These are phyloP conservation scores for Termitomyces bulborhizus DNA, from an alignment of 768 basidiomycete genomes.

Conservation along the genomic window DNA sequence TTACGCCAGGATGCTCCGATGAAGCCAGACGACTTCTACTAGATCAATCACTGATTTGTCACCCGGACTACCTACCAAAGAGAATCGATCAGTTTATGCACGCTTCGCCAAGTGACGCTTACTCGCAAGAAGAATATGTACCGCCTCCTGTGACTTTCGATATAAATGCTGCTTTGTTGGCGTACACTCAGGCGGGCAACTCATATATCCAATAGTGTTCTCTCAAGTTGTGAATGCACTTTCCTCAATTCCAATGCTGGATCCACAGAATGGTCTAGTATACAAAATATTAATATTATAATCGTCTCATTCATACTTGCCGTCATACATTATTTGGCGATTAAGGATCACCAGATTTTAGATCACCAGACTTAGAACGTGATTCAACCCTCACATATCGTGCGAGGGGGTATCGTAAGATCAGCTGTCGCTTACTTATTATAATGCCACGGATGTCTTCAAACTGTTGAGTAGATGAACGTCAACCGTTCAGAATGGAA, in stretches of 20 bases:
- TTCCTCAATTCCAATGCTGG: neutral
- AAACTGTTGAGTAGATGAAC: conserved; percentile 37
- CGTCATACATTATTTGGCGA: neutral
- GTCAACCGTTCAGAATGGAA: neutral
- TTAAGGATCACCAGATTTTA: conserved; percentile 33
- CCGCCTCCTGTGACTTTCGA: conserved; percentile 5
- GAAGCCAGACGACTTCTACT: neutral
- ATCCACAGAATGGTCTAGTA: neutral
- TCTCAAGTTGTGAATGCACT: neutral
- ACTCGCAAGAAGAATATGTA: conserved; percentile 2
- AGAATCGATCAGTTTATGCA: neutral
- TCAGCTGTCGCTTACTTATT: conserved; percentile 56
- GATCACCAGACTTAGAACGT: conserved; percentile 35
- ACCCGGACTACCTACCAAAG: neutral
- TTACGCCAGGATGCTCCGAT: neutral
- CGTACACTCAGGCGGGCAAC: neutral
- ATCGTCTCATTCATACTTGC: neutral
- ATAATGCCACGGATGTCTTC: conserved; percentile 68
- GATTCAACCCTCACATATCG: conserved; percentile 39
- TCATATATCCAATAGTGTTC: neutral
- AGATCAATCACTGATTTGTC: neutral
- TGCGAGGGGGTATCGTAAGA: conserved; percentile 63
- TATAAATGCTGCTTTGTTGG: conserved; percentile 9
- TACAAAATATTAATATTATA: conserved; percentile 6
- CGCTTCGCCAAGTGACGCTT: neutral